These are phyloP conservation scores for Flaveria floridana DNA, from an alignment of 140 eudicot species.

Conservation along the genomic window DNA sequence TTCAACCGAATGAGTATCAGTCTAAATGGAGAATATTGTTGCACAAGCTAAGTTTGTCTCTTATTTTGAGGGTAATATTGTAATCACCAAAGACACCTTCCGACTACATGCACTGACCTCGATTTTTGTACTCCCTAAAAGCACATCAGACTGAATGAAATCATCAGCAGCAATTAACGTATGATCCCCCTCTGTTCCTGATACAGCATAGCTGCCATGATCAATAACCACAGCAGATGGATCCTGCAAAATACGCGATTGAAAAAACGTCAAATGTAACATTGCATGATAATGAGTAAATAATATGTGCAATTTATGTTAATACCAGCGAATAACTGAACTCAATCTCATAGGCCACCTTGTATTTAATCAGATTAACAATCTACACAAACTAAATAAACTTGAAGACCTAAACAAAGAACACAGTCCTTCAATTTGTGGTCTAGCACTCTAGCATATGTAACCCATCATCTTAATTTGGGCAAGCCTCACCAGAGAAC, in stretches of 20 bases:
- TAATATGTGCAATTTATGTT: background rate
- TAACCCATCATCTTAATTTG: too few species aligned
- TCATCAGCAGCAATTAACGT: slow-evolving; percentile 77
- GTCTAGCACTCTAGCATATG: too few species aligned
- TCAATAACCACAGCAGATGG: slow-evolving; percentile 78
- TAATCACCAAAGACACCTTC: slow-evolving; percentile 2
- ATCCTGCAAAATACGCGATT: slow-evolving; percentile 40
- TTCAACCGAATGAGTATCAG: background rate
- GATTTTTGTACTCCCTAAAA: slow-evolving; percentile 64
- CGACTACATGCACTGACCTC: slow-evolving; percentile 53
- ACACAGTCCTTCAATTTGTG: too few species aligned
- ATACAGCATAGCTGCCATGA: slow-evolving; percentile 76
- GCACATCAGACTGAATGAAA: slow-evolving; percentile 61
- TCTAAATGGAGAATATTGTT: background rate
- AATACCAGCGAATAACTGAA: slow-evolving; percentile 2
- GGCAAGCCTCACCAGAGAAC: too few species aligned
- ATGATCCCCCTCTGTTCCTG: slow-evolving; percentile 74
- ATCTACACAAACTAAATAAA: background rate
- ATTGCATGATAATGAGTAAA: background rate
- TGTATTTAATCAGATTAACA: background rate
- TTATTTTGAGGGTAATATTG: background rate
- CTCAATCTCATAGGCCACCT: slow-evolving; percentile 14
- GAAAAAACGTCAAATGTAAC: background rate
- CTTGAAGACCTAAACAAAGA: background rate
- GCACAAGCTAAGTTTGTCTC: background rate